Conservation (phyloP, 1,139 yeast species). For the Eremothecium cymbalariae region DNA sequence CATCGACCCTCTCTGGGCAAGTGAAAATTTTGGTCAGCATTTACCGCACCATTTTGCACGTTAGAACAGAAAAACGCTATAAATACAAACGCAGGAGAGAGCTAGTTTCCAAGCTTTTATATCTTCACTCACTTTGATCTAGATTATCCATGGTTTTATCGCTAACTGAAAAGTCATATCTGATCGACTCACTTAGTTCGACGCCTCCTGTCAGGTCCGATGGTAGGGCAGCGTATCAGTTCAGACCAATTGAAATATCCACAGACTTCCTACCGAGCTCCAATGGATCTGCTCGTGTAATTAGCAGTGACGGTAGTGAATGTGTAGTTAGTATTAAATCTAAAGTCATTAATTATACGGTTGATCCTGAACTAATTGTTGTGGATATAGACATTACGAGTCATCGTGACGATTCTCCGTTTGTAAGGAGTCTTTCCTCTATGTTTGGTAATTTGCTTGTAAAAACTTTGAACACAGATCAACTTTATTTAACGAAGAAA, state of each 20-base stretch:
- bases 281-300: slow-evolving; percentile 84
- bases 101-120: too few species aligned
- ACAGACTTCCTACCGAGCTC: slow-evolving; percentile 77
- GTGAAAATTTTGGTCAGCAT: too few species aligned
- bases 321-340: slow-evolving; percentile 85
- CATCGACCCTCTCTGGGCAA: too few species aligned
- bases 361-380: slow-evolving; percentile 43
- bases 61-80: too few species aligned
- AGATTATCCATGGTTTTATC: slow-evolving; percentile 51
- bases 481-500: slow-evolving; percentile 57
- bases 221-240: slow-evolving; percentile 63
- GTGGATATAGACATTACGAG: slow-evolving; percentile 74
- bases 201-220: slow-evolving; percentile 73
- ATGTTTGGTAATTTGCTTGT: slow-evolving; percentile 36
- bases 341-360: slow-evolving; percentile 57
- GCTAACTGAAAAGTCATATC: slow-evolving; percentile 76
- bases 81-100: too few species aligned
- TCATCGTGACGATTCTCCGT: slow-evolving; percentile 59
- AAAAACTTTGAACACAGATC: slow-evolving; percentile 33
- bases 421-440: slow-evolving; percentile 51
- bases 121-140: too few species aligned
- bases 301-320: slow-evolving; percentile 84
- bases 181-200: slow-evolving; percentile 61
- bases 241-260: slow-evolving; percentile 77
- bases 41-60: too few species aligned